Percentiles rank a stretch among this genome's conserved stretches.
phyloP scores from a whole-genome alignment of 2,329 filamentous ascomycete species.

The Verticillium dahliae region DNA sequence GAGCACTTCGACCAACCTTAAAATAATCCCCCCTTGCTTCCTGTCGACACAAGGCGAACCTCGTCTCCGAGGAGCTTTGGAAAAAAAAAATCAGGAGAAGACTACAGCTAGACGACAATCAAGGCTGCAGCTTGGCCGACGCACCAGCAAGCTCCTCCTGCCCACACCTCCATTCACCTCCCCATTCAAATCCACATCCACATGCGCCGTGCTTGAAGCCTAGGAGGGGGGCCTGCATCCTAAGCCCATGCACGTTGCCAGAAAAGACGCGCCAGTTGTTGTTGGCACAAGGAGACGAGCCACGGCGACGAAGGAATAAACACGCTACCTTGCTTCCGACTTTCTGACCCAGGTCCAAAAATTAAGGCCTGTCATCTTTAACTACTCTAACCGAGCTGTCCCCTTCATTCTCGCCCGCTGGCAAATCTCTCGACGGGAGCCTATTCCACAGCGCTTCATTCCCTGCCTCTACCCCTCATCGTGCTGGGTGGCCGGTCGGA shows the following conservation, averaged over 20 bases:
- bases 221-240: not conserved
- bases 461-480: not conserved
- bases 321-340: not conserved
- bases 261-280: not conserved
- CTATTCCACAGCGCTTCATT: not conserved
- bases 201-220: not conserved
- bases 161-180: not conserved
- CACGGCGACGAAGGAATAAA: not conserved
- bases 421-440: not conserved
- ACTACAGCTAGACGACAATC: not conserved
- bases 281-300: not conserved
- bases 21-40: not conserved
- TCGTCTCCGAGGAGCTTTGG: not conserved
- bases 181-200: not conserved
- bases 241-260: not conserved
- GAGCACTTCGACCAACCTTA: not conserved
- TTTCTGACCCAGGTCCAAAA: not conserved
- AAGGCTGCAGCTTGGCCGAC: not conserved
- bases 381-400: not conserved
- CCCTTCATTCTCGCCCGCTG: not conserved
- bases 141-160: not conserved
- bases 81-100: not conserved
- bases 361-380: not conserved
- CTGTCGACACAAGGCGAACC: not conserved
- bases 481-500: not conserved